A percentile compares a stretch with the other conserved stretches of the same genome.
Evolutionary conservation across 441 rosid species (phyloP).

Genomic region (Daphne laureola): DNA sequence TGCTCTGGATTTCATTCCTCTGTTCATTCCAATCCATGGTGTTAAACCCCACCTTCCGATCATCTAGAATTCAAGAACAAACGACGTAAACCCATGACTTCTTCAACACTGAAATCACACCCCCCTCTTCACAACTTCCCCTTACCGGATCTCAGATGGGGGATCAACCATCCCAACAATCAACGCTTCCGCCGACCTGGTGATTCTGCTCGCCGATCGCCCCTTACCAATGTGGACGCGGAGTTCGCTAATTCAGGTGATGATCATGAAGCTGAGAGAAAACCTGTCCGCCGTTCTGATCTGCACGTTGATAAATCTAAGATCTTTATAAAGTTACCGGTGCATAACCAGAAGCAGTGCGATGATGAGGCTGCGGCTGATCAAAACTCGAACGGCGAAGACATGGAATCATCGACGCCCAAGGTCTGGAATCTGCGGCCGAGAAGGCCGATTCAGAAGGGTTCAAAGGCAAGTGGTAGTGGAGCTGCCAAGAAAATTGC

Average conservation of each 20-base stretch:
- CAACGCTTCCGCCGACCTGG: conserved; percentile 45
- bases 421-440: conserved; percentile 69
- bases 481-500: conserved; percentile 16
- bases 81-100: conserved; percentile 20
- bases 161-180: conserved; percentile 32
- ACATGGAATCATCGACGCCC: conserved; percentile 27
- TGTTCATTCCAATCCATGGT: conserved; percentile 26
- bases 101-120: conserved; percentile 45
- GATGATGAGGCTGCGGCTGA: conserved; percentile 21
- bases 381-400: conserved; percentile 29
- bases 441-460: conserved; percentile 30
- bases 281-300: conserved; percentile 6
- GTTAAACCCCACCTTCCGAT: conserved; percentile 20
- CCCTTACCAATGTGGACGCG: conserved; percentile 23
- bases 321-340: conserved; percentile 39
- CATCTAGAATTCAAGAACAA: conserved; percentile 14
- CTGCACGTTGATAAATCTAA: conserved; percentile 29
- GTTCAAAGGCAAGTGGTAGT: conserved; percentile 17
- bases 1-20: conserved; percentile 1
- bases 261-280: conserved; percentile 22
- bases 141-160: conserved; percentile 56
- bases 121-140: conserved; percentile 69
- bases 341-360: conserved; percentile 18
- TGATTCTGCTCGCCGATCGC: conserved; percentile 25
- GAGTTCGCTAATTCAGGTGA: conserved; percentile 12